Evolutionary conservation across 2,329 filamentous ascomycete species (phyloP), one percentile per base, ranked within the genome.

Genomic region (Fulvia fulva): DNA sequence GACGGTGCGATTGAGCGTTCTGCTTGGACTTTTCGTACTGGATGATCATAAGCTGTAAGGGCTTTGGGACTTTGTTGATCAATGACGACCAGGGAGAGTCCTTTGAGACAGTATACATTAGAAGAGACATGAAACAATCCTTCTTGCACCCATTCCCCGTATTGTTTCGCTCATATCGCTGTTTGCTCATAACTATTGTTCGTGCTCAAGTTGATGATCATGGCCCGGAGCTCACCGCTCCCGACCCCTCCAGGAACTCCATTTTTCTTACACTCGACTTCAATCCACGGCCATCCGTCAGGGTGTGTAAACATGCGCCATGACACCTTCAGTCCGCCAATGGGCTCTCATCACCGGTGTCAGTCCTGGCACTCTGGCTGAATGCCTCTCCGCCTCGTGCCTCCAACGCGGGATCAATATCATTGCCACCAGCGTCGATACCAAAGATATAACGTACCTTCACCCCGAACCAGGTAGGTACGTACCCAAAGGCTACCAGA

Each of bases 261-360:
- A n/a, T n/a, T n/a, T n/a, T n/a, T n/a, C n/a, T n/a, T n/a, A n/a
- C n/a, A n/a, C n/a, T n/a, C n/a, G n/a, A n/a, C n/a, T n/a, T n/a
- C n/a, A n/a, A n/a, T n/a, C n/a, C n/a, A n/a, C n/a, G n/a, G n/a
- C n/a, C n/a, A n/a, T n/a, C n/a, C n/a, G n/a, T n/a, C n/a, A n/a
- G n/a, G n/a, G n/a, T 32, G 28, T 32, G 28, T 12, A 32, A 19
- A 41, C 14, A 41, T 19, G 16, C 37, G 19, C 14, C 37, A 41
- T 41, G 37, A 4, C 37, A 41, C 14, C 37, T n/a, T 7, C 12
- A 19, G n/a, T 7, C 4, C 41, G 55, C 68, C 77, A 77, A 67
- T 80, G 80, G 68, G 73, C 79, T 3, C 74, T 82, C 11, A 68
- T 83, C 30, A 74, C 82, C 14, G 80, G 80, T 14, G 80, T 78